These are phyloP conservation scores for Albifimbria verrucaria DNA, from an alignment of 2,329 filamentous ascomycete species.

Conservation along the genomic window DNA sequence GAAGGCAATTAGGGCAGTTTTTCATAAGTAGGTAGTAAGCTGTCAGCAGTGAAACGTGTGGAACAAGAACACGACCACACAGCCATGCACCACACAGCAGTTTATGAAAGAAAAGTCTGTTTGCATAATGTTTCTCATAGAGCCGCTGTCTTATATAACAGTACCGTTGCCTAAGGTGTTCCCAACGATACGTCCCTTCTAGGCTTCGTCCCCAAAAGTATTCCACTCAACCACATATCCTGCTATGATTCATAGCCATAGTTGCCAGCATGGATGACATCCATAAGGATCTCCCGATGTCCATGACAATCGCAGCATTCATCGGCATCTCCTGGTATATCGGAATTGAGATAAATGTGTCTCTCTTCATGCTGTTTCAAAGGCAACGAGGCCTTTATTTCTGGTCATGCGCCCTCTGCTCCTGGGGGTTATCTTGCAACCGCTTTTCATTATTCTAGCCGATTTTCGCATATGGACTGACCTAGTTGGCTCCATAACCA, in stretches of 20 bases:
- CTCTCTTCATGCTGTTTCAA: constrained; percentile 26
- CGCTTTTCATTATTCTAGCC: constrained; percentile 42
- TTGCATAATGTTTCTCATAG: too few species aligned
- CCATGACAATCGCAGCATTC: constrained; percentile 34
- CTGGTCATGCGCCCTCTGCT: constrained; percentile 26
- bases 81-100: too few species aligned
- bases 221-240: too few species aligned
- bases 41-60: too few species aligned
- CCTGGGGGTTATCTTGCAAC: constrained; percentile 28
- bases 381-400: constrained; percentile 27
- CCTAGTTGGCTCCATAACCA: constrained; percentile 10
- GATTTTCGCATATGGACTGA: constrained; percentile 15
- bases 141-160: too few species aligned
- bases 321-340: constrained; percentile 30
- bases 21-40: too few species aligned
- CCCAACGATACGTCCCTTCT: too few species aligned
- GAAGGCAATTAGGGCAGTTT: not conserved
- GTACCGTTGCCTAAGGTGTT: too few species aligned
- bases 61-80: too few species aligned
- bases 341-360: constrained; percentile 23
- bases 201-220: not conserved
- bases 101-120: too few species aligned
- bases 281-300: constrained; percentile 16
- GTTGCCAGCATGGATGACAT: constrained; percentile 14
- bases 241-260: too few species aligned